phyloP scores from a whole-genome alignment of 805 yeast species.

The Candida stauntonica region DNA sequence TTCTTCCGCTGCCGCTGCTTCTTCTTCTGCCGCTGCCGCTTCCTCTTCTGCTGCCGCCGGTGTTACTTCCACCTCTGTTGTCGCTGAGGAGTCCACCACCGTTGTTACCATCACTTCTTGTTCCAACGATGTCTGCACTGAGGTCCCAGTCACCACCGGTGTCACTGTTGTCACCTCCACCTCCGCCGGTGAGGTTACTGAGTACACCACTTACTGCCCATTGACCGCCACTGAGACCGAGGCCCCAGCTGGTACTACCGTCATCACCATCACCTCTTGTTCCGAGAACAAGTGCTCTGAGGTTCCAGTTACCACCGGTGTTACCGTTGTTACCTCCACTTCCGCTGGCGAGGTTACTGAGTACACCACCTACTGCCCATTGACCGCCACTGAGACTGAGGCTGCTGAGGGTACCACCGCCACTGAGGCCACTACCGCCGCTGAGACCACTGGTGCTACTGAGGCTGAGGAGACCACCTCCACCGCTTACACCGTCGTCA shows the following conservation, averaged over 20 bases:
- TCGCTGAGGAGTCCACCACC: conserved; percentile 15
- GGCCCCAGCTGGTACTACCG: conserved; percentile 14
- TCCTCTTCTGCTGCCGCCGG: conserved; percentile 17
- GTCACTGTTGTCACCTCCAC: conserved; percentile 16
- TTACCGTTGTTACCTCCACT: conserved; percentile 8
- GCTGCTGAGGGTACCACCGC: conserved; percentile 6
- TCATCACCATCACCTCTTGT: conserved; percentile 13
- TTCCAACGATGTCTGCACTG: conserved; percentile 8
- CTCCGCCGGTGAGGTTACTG: conserved; percentile 30
- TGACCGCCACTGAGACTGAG: conserved; percentile 9
- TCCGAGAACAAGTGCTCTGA: conserved; percentile 4
- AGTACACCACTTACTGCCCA: conserved; percentile 29
- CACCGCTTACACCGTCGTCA: conserved; percentile 4
- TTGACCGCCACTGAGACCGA: conserved; percentile 8
- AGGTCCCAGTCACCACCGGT: conserved; percentile 14
- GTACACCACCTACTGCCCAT: conserved; percentile 21
- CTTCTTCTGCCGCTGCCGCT: conserved; percentile 11
- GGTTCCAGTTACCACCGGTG: conserved; percentile 9
- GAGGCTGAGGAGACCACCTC: not conserved
- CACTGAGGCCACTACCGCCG: conserved; percentile 8
- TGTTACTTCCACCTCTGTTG: conserved; percentile 20
- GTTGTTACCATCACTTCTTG: conserved; percentile 14
- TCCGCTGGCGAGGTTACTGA: conserved; percentile 7
- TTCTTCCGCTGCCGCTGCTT: conserved; percentile 8
- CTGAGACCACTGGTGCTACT: conserved; percentile 7